phyloP scores from a whole-genome alignment of 2,329 filamentous ascomycete genomes.

The Pseudogymnoascus sp. region DNA sequence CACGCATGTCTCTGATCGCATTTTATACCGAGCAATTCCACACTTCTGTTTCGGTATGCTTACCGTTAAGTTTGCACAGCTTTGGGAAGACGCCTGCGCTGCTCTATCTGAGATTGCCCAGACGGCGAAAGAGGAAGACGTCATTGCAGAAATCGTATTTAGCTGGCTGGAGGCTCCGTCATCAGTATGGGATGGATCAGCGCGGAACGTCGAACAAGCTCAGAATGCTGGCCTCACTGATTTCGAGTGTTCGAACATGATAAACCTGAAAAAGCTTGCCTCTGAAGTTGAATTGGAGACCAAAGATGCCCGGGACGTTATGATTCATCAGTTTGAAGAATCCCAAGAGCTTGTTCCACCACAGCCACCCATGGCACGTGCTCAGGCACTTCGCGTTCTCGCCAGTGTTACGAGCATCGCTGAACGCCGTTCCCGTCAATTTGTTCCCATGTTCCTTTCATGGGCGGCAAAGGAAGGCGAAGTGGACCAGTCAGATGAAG shows the following conservation, averaged over 20 bases:
- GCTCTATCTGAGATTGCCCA: conserved; percentile 69
- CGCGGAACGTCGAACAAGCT: conserved; percentile 29
- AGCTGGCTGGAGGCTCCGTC: conserved; percentile 63
- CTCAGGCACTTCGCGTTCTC: conserved; percentile 73
- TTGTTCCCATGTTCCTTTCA: conserved; percentile 78
- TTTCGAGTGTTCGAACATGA: conserved; percentile 77
- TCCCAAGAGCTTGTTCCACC: conserved; percentile 49
- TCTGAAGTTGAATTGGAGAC: conserved; percentile 44
- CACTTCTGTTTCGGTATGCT: conserved; percentile 83
- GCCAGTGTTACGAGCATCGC: conserved; percentile 65
- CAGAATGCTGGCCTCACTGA: conserved; percentile 48
- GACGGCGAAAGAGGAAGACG: conserved; percentile 61
- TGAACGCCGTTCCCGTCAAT: conserved; percentile 74
- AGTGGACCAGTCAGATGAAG: conserved; percentile 21
- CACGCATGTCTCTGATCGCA: conserved; percentile 54
- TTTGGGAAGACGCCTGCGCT: conserved; percentile 78
- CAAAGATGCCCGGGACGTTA: conserved; percentile 45
- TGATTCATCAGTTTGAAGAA: conserved; percentile 56
- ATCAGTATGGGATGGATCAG: conserved; percentile 42
- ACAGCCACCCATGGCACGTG: conserved; percentile 51
- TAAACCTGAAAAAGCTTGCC: conserved; percentile 46
- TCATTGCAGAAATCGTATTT: conserved; percentile 64
- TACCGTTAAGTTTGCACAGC: conserved; percentile 72
- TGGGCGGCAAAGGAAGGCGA: conserved; percentile 55
- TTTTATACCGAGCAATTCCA: conserved; percentile 65